Percentiles rank a stretch among this genome's conserved stretches.
phyloP scores from a whole-genome alignment of 2,329 filamentous ascomycete genomes.

The Cladosporium oxysporum region DNA sequence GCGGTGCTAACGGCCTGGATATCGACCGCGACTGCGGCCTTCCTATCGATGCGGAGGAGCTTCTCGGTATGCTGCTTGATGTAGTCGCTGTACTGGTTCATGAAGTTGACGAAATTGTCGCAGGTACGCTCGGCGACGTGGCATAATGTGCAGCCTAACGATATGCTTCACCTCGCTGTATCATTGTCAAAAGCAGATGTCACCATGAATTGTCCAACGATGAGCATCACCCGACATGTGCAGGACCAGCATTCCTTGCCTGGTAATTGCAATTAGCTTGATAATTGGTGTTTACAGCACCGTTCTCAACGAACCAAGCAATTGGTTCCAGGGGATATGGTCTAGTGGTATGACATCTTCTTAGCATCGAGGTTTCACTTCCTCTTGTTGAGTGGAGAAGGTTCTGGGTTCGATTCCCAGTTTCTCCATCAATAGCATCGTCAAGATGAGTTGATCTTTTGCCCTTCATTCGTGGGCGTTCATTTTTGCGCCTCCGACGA shows the following conservation, averaged over 20 bases:
- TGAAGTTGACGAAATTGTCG: too few relatives aligned
- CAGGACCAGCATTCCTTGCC: too few relatives aligned
- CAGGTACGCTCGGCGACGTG: too few relatives aligned
- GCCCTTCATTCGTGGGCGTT: not conserved
- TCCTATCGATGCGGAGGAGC: too few relatives aligned
- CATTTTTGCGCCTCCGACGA: not conserved
- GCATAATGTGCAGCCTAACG: too few relatives aligned
- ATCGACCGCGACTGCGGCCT: too few relatives aligned
- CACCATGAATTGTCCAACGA: not conserved
- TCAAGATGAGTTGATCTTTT: not conserved
- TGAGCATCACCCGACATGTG: too few relatives aligned
- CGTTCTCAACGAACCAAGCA: not conserved
- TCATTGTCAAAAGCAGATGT: not conserved
- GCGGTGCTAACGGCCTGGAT: too few relatives aligned
- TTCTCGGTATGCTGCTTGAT: too few relatives aligned
- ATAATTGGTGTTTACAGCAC: not conserved
- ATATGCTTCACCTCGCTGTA: not conserved
- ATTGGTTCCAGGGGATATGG: constrained; percentile 15
- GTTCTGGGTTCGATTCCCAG: constrained; percentile 19
- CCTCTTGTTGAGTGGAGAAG: constrained; percentile 16
- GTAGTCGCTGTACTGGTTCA: too few relatives aligned
- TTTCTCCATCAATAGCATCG: constrained; percentile 8
- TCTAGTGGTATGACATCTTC: constrained; percentile 21
- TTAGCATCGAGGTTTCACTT: not conserved
- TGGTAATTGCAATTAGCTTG: not conserved